A percentile compares a stretch with the other conserved stretches of the same genome.
Evolutionary conservation across 1,284 basidiomycete genomes (phyloP).

Genomic region (Puccinia polysora): DNA sequence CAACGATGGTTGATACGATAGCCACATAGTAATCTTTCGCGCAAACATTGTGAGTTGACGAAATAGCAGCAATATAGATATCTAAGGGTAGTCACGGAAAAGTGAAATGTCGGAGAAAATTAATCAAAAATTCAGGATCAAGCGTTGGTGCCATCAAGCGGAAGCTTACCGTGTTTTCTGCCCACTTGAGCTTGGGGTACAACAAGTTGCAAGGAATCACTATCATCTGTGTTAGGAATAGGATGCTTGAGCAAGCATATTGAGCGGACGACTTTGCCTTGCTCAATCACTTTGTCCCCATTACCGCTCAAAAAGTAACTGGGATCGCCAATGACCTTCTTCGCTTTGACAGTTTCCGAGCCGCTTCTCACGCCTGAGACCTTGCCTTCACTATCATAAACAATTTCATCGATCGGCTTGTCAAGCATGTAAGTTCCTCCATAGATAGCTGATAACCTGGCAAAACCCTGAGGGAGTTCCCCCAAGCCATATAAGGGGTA

Average conservation of each 20-base stretch:
- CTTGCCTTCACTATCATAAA: conserved; percentile 76
- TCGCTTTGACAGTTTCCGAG: conserved; percentile 90
- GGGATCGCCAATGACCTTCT: conserved; percentile 96
- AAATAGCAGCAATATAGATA: conserved; percentile 98
- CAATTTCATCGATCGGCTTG: conserved; percentile 87
- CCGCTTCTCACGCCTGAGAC: conserved; percentile 88
- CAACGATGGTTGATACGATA: conserved; percentile 97
- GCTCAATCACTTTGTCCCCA: conserved; percentile 81
- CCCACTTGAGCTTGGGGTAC: conserved; percentile 98
- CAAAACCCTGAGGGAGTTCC: conserved; percentile 97
- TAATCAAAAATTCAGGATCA: conserved; percentile 34
- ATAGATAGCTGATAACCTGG: conserved; percentile 95
- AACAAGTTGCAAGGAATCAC: conserved; percentile 93
- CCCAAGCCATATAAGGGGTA: conserved; percentile 98
- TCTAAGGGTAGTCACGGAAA: conserved; percentile 60
- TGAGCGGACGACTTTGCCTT: conserved; percentile 89
- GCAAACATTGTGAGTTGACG: conserved; percentile 93
- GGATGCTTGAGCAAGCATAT: conserved; percentile 99
- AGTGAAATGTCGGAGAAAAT: background rate
- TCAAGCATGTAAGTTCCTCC: conserved; percentile 99
- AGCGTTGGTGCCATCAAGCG: background rate
- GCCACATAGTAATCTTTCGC: conserved; percentile 91
- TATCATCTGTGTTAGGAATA: conserved; percentile 92
- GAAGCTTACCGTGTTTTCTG: conserved; percentile 74
- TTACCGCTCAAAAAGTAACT: conserved; percentile 74